phyloP scores from a whole-genome alignment of 768 basidiomycete genomes.

The Pholiota conissans region DNA sequence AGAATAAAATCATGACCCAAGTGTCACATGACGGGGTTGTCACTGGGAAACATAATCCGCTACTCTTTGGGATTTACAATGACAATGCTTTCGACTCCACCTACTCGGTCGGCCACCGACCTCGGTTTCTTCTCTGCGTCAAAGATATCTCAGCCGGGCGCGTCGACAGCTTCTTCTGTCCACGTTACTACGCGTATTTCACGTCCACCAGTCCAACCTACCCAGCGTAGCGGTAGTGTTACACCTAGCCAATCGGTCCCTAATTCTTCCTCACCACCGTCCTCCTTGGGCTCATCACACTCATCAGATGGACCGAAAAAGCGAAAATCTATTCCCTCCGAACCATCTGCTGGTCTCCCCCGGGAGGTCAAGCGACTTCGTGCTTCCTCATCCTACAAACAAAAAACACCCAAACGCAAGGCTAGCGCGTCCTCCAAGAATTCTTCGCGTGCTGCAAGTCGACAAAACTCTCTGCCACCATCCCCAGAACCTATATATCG shows the following conservation, averaged over 20 bases:
- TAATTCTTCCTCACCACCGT: conserved; percentile 18
- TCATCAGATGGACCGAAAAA: conserved; percentile 21
- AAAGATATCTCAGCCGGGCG: conserved; percentile 26
- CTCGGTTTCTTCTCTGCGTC: conserved; percentile 33
- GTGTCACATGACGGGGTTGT: too few species aligned
- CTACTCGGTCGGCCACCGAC: conserved; percentile 18
- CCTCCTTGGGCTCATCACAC: conserved; percentile 21
- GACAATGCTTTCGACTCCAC: conserved; percentile 22
- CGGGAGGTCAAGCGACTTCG: conserved; percentile 42
- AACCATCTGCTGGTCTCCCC: conserved; percentile 26
- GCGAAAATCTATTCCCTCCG: conserved; percentile 31
- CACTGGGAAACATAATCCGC: too few species aligned
- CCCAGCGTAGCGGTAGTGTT: conserved; percentile 14
- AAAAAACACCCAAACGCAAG: conserved; percentile 33
- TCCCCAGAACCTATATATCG: conserved; percentile 59
- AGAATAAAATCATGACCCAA: too few species aligned
- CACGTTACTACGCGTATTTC: conserved; percentile 33
- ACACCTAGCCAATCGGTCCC: conserved; percentile 7
- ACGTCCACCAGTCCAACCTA: conserved; percentile 17
- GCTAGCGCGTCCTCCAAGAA: conserved; percentile 32
- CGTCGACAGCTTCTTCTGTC: conserved; percentile 28
- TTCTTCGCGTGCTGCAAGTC: conserved; percentile 45
- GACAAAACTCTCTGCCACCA: conserved; percentile 37
- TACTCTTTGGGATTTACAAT: too few species aligned
- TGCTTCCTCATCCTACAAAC: conserved; percentile 20